Base-by-base conservation (phyloP, 106 monocot species). In the Gastrodia elata region DNA sequence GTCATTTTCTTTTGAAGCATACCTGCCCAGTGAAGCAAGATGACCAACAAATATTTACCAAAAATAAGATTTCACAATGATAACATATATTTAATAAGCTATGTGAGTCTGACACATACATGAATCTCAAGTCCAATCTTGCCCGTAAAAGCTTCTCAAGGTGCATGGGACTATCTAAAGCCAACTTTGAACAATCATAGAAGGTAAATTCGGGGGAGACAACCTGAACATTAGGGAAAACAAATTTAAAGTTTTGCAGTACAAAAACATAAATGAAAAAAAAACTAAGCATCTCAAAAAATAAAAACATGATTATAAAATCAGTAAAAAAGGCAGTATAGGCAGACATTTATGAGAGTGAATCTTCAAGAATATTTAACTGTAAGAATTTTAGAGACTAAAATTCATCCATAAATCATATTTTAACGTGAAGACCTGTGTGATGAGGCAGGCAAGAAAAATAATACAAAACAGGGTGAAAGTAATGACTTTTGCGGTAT, bases 171-270 rank as follows among this genome's bases (percentile, higher is more conserved):
- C 86, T 88, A 80, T 92, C 92, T 22, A 79, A 64, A n/a, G 68
- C 84, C 11, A 88, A 71, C 73, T 87, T 97, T 52, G 97, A 83
- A 74, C 84, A 82, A 68, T 97, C 92, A 80, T 93, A 97, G 74
- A 97, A 97, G 28, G 84, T 90, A 58, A 97, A 88, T 73, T 97
- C 97, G 22, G 92, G 88, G 24, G 97, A 97, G 43, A 97, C n/a
- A 75, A 92, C 84, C 96, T 96, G 81, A 35, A 38, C 34, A 61
- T 61, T 27, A 30, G 32, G 61, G 10, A 61, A 32, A 32, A 61
- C 32, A 26, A 58, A 58, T 58, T 58, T 58, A 58, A 58, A 46
- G 18, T 46, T 18, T 46, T 46, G 46, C 57, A 7, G 25, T 24
- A n/a, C 0, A 56, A 25, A 56, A 43, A 43, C 43, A 2, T 2